Percentiles rank a stretch among this genome's conserved stretches.
phyloP scores from a whole-genome alignment of 352 stramenopile species.

The Lagenidium giganteum region DNA sequence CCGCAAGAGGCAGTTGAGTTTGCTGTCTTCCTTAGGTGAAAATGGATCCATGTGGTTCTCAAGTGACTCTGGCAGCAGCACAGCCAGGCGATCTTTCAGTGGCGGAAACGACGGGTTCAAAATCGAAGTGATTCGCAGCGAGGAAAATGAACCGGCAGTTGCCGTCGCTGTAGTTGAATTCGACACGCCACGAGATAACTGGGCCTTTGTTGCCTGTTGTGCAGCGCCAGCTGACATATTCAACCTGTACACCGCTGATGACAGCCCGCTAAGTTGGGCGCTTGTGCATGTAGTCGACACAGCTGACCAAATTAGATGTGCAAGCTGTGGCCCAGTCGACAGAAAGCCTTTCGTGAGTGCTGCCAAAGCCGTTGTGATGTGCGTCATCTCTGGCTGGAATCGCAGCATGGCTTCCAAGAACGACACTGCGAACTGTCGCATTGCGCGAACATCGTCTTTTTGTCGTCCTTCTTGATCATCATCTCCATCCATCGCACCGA shows the following conservation, averaged over 20 bases:
- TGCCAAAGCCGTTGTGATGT: constrained; percentile 42
- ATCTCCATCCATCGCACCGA: constrained; percentile 12
- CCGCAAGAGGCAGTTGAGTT: constrained; percentile 64
- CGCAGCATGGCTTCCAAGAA: constrained; percentile 61
- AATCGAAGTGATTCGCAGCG: constrained; percentile 61
- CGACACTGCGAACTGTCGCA: constrained; percentile 71
- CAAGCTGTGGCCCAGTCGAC: constrained; percentile 56
- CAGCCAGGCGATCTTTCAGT: constrained; percentile 54
- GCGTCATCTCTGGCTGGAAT: constrained; percentile 60
- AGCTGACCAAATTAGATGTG: constrained; percentile 74
- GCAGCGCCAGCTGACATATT: constrained; percentile 27
- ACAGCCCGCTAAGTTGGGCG: constrained; percentile 66
- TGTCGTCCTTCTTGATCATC: constrained; percentile 19
- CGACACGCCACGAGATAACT: neutral
- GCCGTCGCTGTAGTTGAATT: constrained; percentile 8
- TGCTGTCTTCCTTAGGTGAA: constrained; percentile 73
- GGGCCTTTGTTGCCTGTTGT: constrained; percentile 1
- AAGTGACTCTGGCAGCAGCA: constrained; percentile 59
- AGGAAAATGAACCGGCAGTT: constrained; percentile 49
- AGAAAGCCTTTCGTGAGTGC: constrained; percentile 70
- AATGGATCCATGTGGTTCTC: constrained; percentile 65
- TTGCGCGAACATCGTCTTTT: constrained; percentile 49
- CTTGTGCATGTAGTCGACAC: constrained; percentile 60
- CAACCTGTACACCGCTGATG: constrained; percentile 52
- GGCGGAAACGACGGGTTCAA: constrained; percentile 44